Base-by-base conservation (phyloP, 169 alveolate genomes). In the Eimeria brunetti region DNA sequence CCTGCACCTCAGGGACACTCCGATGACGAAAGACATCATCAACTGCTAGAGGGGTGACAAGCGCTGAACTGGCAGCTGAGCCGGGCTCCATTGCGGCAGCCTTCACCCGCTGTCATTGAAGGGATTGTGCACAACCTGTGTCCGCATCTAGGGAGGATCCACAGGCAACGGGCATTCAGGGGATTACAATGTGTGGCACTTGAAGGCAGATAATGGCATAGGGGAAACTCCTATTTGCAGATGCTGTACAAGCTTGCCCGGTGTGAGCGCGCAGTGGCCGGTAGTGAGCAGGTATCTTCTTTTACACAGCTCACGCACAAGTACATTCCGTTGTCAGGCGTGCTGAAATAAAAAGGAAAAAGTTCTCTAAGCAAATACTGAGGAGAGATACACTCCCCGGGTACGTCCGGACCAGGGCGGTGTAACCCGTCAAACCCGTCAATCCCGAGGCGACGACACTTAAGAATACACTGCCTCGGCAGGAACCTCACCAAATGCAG, bases 1-100 rank as follows among this genome's bases (percentile, higher is more conserved):
- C 91, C 91, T 85, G 91, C 60, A 85, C 78, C 91, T 85, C 91
- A 14, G 78, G 91, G 38, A 85, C 91, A 3, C 64, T 36, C 12
- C 69, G 78, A 18, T 53, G 91, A n/a, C 91, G 91, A 56, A 85
- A 85, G 3, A 85, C 91, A 60, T 85, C 91, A 38, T 85, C 91
- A 56, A 85, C 91, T 60, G 91, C 91, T 78, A 85, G 38, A 27
- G 91, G 91, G 91, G 60, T 85, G 56, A 85, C 53, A 67, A 85
- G 75, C 41, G 33, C 91, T 85, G 91, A 36, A 24, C 64, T 60
- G 49, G 80, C 80, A 58, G 80, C 69, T 69, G 58, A 33, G 56
- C 60, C 62, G 27, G 62, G 38, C 36, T 56, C 78, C 91, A 56
- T 56, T 85, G 75, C 12, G 53, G 69, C 73, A n/a, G 89, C 38